These are phyloP conservation scores for Aspergillus fischeri DNA, from an alignment of 2,329 filamentous ascomycete species.

Conservation along the genomic window DNA sequence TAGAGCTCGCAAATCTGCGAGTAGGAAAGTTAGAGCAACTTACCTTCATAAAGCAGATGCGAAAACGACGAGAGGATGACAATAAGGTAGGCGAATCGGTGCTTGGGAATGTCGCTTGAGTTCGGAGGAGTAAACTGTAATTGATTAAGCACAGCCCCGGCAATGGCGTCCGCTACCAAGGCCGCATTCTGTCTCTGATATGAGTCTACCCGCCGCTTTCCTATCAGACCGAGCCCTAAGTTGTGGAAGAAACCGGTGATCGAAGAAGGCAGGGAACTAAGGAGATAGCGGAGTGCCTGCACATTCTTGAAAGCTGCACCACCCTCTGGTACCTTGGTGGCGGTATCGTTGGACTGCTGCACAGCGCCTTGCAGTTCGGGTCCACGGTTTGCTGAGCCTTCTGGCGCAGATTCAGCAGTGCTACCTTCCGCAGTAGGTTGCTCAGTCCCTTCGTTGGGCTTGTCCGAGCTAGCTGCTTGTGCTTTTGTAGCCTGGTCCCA, in stretches of 20 bases:
- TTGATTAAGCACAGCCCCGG: slow-evolving; percentile 65
- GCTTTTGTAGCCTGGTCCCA: slow-evolving; percentile 48
- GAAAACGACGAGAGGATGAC: slow-evolving; percentile 73
- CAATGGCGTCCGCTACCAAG: slow-evolving; percentile 64
- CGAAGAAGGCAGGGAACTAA: slow-evolving; percentile 72
- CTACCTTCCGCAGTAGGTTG: slow-evolving; percentile 18
- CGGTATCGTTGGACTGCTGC: slow-evolving; percentile 15
- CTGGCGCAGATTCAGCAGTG: slow-evolving; percentile 18
- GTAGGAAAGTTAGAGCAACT: slow-evolving; percentile 18
- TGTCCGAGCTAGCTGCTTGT: slow-evolving; percentile 36
- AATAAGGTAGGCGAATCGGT: slow-evolving; percentile 73
- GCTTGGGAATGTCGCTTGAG: slow-evolving; percentile 51
- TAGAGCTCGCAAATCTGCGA: background rate
- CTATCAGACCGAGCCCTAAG: slow-evolving; percentile 75
- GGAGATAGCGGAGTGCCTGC: slow-evolving; percentile 67
- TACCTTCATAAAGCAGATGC: slow-evolving; percentile 71
- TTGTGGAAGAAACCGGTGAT: slow-evolving; percentile 84
- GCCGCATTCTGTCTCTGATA: slow-evolving; percentile 59
- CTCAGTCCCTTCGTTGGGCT: slow-evolving; percentile 36
- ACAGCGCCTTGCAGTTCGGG: slow-evolving; percentile 13
- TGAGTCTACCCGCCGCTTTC: slow-evolving; percentile 66
- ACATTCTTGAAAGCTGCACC: slow-evolving; percentile 66
- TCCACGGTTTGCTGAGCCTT: slow-evolving; percentile 18
- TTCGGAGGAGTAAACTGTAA: slow-evolving; percentile 51
- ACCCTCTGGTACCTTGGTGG: slow-evolving; percentile 23